A percentile compares a stretch with the other conserved stretches of the same genome.
Evolutionary conservation across 1,284 basidiomycete genomes (phyloP).

Genomic region (Ceratobasidium sp.): DNA sequence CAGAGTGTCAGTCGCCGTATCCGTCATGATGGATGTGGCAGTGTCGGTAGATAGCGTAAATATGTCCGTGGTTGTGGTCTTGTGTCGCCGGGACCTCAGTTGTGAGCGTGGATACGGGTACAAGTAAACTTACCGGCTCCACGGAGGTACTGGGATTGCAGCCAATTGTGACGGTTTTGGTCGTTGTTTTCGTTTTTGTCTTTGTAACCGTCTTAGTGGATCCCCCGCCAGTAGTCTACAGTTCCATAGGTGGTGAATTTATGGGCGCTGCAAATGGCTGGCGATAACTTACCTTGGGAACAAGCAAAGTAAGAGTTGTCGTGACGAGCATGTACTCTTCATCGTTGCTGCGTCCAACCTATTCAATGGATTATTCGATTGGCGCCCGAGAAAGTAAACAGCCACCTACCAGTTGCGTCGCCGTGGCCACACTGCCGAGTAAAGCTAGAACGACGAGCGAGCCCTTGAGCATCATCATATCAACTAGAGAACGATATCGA

Average conservation of each 20-base stretch:
- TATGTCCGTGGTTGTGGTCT: slow-evolving; percentile 19
- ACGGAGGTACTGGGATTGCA: slow-evolving; percentile 15
- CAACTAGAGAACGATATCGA: not conserved
- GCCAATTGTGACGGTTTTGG: slow-evolving; percentile 14
- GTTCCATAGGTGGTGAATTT: not conserved
- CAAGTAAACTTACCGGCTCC: slow-evolving; percentile 14
- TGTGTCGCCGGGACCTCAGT: not conserved
- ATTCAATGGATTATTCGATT: not conserved
- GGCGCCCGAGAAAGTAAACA: not conserved
- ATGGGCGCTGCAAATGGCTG: not conserved
- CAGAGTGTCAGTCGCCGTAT: not conserved
- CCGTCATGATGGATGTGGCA: not conserved
- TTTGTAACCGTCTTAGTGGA: slow-evolving; percentile 35
- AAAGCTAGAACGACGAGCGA: not conserved
- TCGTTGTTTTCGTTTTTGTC: slow-evolving; percentile 32
- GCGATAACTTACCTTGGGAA: slow-evolving; percentile 27
- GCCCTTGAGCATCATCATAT: slow-evolving; percentile 19
- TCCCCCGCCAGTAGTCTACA: not conserved
- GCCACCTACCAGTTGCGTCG: slow-evolving; percentile 8
- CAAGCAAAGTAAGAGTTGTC: slow-evolving; percentile 18
- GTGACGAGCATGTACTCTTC: slow-evolving; percentile 40
- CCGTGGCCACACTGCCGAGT: not conserved
- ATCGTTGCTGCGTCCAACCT: slow-evolving; percentile 17
- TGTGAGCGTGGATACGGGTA: not conserved
- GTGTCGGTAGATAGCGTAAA: not conserved